These are phyloP conservation scores for Ceratobasidium sp. DNA, from an alignment of 1,284 basidiomycete genomes.

Conservation along the genomic window DNA sequence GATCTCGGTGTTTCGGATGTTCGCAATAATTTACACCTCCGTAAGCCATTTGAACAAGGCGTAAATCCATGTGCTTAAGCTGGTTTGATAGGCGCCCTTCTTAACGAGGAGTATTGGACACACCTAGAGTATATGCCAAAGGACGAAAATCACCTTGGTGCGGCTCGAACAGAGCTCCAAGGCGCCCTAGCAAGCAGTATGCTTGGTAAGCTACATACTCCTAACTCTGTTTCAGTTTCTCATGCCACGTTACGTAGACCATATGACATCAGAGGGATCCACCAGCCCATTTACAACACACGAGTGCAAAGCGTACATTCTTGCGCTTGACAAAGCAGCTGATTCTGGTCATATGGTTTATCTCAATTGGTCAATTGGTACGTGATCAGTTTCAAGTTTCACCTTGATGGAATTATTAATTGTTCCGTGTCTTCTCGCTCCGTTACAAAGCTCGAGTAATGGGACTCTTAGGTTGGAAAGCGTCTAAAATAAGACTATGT, in stretches of 20 bases:
- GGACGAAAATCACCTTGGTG: slow-evolving; percentile 17
- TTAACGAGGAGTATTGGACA: slow-evolving; percentile 47
- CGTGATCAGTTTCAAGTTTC: neutral
- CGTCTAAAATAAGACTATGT: too few relatives aligned
- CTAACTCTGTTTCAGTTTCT: too few relatives aligned
- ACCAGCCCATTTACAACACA: slow-evolving; percentile 42
- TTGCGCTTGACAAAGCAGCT: slow-evolving; percentile 26
- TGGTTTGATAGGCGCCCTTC: slow-evolving; percentile 33
- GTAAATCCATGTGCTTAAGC: neutral
- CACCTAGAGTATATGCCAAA: slow-evolving; percentile 46
- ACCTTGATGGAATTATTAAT: neutral
- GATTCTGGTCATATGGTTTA: slow-evolving; percentile 32
- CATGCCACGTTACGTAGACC: slow-evolving; percentile 28
- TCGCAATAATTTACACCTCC: slow-evolving; percentile 19
- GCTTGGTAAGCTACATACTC: slow-evolving; percentile 22
- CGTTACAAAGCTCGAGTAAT: slow-evolving; percentile 27
- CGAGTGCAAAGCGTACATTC: slow-evolving; percentile 39
- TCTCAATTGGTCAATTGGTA: slow-evolving; percentile 35
- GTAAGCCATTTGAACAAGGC: slow-evolving; percentile 29
- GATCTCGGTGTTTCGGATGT: slow-evolving; percentile 37
- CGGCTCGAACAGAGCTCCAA: slow-evolving; percentile 32
- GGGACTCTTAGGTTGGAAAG: slow-evolving; percentile 35
- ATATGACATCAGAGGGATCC: slow-evolving; percentile 46
- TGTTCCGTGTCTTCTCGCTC: neutral
- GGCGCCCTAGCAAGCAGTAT: slow-evolving; percentile 28